Percentiles rank a stretch among this genome's conserved stretches.
These are phyloP conservation scores for Termitomyces sp. DNA, from an alignment of 1,284 basidiomycete genomes.

Conservation along the genomic window DNA sequence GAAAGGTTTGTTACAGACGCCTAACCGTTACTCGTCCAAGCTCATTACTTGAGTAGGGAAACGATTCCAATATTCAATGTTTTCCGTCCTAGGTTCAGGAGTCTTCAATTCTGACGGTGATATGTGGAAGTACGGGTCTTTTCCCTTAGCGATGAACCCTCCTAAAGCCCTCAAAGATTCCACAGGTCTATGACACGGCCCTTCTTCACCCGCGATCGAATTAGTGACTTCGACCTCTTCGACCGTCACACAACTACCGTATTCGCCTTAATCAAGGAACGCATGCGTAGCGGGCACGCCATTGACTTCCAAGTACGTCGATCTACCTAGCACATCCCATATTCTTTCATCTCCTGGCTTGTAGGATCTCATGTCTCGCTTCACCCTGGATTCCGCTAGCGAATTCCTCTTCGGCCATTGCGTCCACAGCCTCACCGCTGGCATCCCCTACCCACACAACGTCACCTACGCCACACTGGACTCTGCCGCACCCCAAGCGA, in stretches of 20 bases:
- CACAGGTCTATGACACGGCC: conserved; percentile 56
- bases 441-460: conserved; percentile 41
- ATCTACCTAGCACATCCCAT: neutral
- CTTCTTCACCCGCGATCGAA: conserved; percentile 48
- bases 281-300: conserved; percentile 37
- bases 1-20: neutral
- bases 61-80: conserved; percentile 32
- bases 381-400: conserved; percentile 51
- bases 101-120: conserved; percentile 62
- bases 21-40: neutral
- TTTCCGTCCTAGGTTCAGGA: conserved; percentile 46
- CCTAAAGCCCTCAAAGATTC: conserved; percentile 30
- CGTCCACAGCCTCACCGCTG: conserved; percentile 35
- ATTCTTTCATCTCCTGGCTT: neutral
- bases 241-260: conserved; percentile 40
- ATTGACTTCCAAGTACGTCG: conserved; percentile 46
- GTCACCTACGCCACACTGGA: conserved; percentile 16
- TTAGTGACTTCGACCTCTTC: conserved; percentile 52
- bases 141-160: neutral
- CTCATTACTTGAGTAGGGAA: conserved; percentile 24
- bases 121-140: conserved; percentile 42
- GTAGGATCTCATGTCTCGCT: conserved; percentile 40
- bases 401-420: conserved; percentile 51
- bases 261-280: conserved; percentile 35
- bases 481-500: conserved; percentile 10